Percentiles rank a stretch among this genome's conserved stretches.
These are phyloP conservation scores for Zymoseptoria tritici DNA, from an alignment of 2,329 filamentous ascomycete genomes.

Conservation along the genomic window DNA sequence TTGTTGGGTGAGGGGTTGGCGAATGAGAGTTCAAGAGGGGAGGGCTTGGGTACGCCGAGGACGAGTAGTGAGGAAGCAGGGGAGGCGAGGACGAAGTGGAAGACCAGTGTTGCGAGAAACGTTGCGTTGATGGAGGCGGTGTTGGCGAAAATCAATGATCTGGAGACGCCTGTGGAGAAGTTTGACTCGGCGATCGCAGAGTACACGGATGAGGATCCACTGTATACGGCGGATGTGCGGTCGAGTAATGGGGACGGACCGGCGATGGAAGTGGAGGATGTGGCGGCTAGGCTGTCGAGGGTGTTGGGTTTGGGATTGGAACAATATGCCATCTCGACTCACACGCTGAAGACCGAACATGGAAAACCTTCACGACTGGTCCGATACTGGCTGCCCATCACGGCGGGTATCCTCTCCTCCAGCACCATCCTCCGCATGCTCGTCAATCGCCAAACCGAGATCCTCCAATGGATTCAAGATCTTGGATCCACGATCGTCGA, in stretches of 20 bases:
- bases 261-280: constrained; percentile 37
- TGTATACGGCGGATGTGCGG: constrained; percentile 34
- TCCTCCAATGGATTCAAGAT: constrained; percentile 71
- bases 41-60: constrained; percentile 24
- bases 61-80: constrained; percentile 17
- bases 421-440: constrained; percentile 78
- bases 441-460: constrained; percentile 65
- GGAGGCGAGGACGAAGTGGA: constrained; percentile 48
- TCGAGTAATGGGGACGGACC: background rate
- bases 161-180: constrained; percentile 49
- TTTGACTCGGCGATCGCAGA: constrained; percentile 51
- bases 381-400: constrained; percentile 81
- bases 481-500: constrained; percentile 72
- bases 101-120: constrained; percentile 69
- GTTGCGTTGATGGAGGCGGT: constrained; percentile 83
- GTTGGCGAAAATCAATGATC: constrained; percentile 59
- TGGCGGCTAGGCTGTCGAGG: constrained; percentile 59
- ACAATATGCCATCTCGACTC: constrained; percentile 53
- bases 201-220: constrained; percentile 46
- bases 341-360: constrained; percentile 52
- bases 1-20: constrained; percentile 79
- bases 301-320: constrained; percentile 65
- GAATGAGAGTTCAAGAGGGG: constrained; percentile 36
- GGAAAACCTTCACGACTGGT: constrained; percentile 69
- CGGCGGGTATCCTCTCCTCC: constrained; percentile 67